Base-by-base conservation (phyloP, 306 rosid species). In the Vachellia pachyceras region DNA sequence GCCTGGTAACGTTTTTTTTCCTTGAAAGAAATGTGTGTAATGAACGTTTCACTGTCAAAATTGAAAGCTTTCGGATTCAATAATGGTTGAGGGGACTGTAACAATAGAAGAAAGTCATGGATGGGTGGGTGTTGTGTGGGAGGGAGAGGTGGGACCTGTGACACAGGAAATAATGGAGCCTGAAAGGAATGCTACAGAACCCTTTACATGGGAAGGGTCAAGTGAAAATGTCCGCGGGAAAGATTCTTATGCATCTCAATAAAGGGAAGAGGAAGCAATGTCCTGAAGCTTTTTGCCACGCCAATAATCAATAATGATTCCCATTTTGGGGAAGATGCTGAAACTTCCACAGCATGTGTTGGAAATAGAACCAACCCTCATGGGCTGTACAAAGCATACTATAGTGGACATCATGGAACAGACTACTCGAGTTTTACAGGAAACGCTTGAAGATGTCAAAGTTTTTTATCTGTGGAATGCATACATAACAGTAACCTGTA, bases 1-100 rank as follows among this genome's bases (percentile, higher is more conserved):
- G n/a, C 87, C 95, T 64, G 33, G 33, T 7, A n/a, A 55, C 3
- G 8, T n/a, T 55, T 7, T n/a, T n/a, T n/a, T 7, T 3, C 7
- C 18, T 0, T 2, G 1, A n/a, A 8, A n/a, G 8, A 20, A 7
- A 7, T 0, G 25, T 66, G 3, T 17, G 3, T 29, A 5, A 5
- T 35, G 18, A 36, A 65, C 36, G 11, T 37, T 66, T 37, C 46
- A 8, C 29, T 66, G 71, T 66, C 5, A 37, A 66, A 29, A 29
- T 29, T 61, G 68, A 61, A 66, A 66, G 46, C 12, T 37, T n/a
- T 18, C 8, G 9, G 13, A 37, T 66, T 37, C 71, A 66, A 66
- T 15, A 36, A 66, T 66, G 14, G 25, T 17, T 17, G 25, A 13
- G 71, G 37, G 22, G 13, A 8, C 50, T 7, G 49, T n/a, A 18